Base-by-base conservation (phyloP, 2,329 filamentous ascomycete species). In the Microdochium trichocladiopsis region DNA sequence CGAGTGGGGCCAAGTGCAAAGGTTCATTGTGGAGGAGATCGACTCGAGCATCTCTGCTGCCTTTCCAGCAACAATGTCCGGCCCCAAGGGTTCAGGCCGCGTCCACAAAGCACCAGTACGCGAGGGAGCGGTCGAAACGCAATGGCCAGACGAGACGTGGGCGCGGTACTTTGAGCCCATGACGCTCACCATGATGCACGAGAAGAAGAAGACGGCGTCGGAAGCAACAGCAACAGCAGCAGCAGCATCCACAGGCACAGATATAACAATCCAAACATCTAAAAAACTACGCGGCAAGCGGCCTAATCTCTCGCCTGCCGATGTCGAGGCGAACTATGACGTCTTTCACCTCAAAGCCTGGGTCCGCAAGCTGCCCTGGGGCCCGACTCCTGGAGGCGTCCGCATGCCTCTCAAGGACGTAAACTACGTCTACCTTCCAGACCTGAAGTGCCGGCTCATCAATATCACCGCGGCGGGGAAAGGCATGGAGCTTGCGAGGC, bases 381-480 rank as follows among this genome's bases (percentile, higher is more conserved):
- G 28, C 28, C 8, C 8, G 28, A 31, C 14, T 14, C 28, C 14
- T 14, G 8, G 28, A 14, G 28, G 8, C 28, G 8, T 8, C 28
- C 8, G 28, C 28, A 8, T 31, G 8, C 8, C 28, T 8, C 28
- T 31, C 8, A 8, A 14, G 8, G 41, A 45, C 41, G 16, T 16
- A 18, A 22, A 45, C n/a, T 45, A 45, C 41, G 18, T 45, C 18
- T 45, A 45, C 41, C 41, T 45, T 61, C 61, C 52, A 11, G 56
- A 58, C 22, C 24, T 31, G 2, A n/a, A 47, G 3, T 59, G 56
- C 3, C 45, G 6, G 25, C 49, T 51, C 9, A 69, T 66, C 56
- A 66, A 74, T 22, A 56, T 75, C 10, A 70, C 78, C 41, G 55
- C 79, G 4, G 63, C 68, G 23, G 64, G 69, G 12, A 57, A 18